Evolutionary conservation across 2,329 filamentous ascomycete species (phyloP).

Genomic region (Apiospora phragmitis): DNA sequence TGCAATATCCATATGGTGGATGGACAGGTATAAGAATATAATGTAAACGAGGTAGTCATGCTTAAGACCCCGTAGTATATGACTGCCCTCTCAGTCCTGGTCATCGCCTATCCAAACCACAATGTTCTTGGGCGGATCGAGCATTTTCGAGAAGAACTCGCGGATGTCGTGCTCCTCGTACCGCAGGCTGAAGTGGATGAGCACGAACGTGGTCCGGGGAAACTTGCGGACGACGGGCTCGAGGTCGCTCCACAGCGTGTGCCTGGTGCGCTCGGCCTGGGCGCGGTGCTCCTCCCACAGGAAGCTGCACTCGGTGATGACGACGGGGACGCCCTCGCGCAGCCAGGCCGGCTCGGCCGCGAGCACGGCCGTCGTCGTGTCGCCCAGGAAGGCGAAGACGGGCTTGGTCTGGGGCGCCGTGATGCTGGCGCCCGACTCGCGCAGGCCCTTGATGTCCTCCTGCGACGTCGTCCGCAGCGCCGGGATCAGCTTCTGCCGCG

Average conservation of each 20-base stretch:
- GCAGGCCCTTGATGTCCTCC: slow-evolving; percentile 38
- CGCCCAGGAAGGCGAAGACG: slow-evolving; percentile 50
- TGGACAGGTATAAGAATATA: neutral
- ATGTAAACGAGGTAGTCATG: neutral
- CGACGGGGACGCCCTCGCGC: slow-evolving; percentile 39
- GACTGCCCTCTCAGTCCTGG: neutral
- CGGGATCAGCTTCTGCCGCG: slow-evolving; percentile 39
- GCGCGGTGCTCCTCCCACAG: slow-evolving; percentile 41
- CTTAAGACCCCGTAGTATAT: neutral
- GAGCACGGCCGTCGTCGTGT: slow-evolving; percentile 44
- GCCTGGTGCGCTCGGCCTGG: slow-evolving; percentile 47
- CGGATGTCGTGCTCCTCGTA: slow-evolving; percentile 2
- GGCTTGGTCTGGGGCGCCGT: slow-evolving; percentile 40
- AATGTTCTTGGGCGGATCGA: slow-evolving; percentile 1
- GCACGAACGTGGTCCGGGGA: neutral
- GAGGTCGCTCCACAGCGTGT: slow-evolving; percentile 47
- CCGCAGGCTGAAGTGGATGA: slow-evolving; percentile 5
- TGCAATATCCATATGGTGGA: neutral
- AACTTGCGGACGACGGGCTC: slow-evolving; percentile 25
- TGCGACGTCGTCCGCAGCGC: slow-evolving; percentile 38
- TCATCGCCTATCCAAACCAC: neutral
- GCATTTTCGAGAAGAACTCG: neutral
- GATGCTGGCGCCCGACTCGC: slow-evolving; percentile 38
- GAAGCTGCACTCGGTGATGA: slow-evolving; percentile 53
- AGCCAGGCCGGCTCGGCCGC: slow-evolving; percentile 42